Evolutionary conservation across 257 asterid genomes (phyloP).

Genomic region (Rhazya stricta): DNA sequence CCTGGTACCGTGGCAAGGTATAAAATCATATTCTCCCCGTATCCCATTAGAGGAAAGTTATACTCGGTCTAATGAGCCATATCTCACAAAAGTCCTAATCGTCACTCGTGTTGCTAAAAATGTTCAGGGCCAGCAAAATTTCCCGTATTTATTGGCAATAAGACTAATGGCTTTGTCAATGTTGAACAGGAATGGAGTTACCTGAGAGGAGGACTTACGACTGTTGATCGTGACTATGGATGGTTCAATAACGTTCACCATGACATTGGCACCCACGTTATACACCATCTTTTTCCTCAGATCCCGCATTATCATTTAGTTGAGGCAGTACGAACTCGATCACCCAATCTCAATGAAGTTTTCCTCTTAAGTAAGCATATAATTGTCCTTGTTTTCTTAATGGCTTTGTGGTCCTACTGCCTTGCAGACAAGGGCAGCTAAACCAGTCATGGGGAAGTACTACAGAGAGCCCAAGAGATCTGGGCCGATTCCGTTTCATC

Average conservation of each 20-base stretch:
- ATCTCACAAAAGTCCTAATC: too few relatives aligned
- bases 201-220: slow-evolving; percentile 81
- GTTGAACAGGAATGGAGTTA: slow-evolving; percentile 80
- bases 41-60: too few relatives aligned
- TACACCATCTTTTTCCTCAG: slow-evolving; percentile 88
- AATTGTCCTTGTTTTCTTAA: too few relatives aligned
- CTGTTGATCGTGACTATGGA: slow-evolving; percentile 85
- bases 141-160: neutral
- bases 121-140: neutral
- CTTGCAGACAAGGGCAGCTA: slow-evolving; percentile 67
- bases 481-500: slow-evolving; percentile 58
- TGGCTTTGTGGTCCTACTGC: neutral
- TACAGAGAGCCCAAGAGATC: slow-evolving; percentile 81
- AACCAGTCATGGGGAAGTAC: slow-evolving; percentile 56
- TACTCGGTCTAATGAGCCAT: too few relatives aligned
- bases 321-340: slow-evolving; percentile 55
- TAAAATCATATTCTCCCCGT: neutral
- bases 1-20: slow-evolving; percentile 94
- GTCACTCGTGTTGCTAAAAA: too few relatives aligned
- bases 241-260: slow-evolving; percentile 71
- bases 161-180: neutral
- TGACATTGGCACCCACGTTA: slow-evolving; percentile 87
- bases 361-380: neutral
- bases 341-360: neutral
- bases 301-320: slow-evolving; percentile 79